Percentiles rank a stretch among this genome's conserved stretches.
Evolutionary conservation across 2,329 filamentous ascomycete species (phyloP).

Genomic region (Chalaropsis ovoidea): DNA sequence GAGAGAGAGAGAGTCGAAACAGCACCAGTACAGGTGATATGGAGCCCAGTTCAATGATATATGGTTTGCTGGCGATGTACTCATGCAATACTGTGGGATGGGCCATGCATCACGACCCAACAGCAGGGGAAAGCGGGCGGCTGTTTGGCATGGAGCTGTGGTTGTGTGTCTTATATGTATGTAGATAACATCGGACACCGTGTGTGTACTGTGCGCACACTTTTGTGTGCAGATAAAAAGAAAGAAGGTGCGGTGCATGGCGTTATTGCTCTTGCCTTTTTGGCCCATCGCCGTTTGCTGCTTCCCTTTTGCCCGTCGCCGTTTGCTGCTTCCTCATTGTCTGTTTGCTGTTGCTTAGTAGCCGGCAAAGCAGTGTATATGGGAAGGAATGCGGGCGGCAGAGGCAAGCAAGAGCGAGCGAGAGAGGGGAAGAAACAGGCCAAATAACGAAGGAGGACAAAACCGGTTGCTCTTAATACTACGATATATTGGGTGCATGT

Average conservation of each 20-base stretch:
- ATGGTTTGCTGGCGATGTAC: not conserved
- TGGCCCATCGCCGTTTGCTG: no score
- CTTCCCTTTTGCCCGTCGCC: no score
- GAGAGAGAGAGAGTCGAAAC: no score
- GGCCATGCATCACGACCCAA: not conserved
- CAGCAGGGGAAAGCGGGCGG: not conserved
- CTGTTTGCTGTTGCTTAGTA: no score
- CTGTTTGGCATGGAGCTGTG: not conserved
- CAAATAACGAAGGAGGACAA: not conserved
- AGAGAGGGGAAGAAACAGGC: not conserved
- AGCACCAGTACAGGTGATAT: no score
- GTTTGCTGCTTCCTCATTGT: no score
- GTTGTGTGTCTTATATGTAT: not conserved
- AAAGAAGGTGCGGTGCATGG: no score
- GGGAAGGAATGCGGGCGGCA: not conserved
- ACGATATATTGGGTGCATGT: conserved; percentile 3
- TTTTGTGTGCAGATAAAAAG: no score
- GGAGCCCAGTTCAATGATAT: no score
- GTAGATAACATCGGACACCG: no score
- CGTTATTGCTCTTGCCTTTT: no score
- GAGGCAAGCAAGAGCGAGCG: not conserved
- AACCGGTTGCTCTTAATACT: conserved; percentile 3
- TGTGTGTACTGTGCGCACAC: no score
- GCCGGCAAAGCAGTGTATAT: not conserved
- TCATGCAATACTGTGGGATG: not conserved